A percentile compares a stretch with the other conserved stretches of the same genome.
Conservation (phyloP, 352 stramenopile genomes). For the Halophytophthora polymorphica region DNA sequence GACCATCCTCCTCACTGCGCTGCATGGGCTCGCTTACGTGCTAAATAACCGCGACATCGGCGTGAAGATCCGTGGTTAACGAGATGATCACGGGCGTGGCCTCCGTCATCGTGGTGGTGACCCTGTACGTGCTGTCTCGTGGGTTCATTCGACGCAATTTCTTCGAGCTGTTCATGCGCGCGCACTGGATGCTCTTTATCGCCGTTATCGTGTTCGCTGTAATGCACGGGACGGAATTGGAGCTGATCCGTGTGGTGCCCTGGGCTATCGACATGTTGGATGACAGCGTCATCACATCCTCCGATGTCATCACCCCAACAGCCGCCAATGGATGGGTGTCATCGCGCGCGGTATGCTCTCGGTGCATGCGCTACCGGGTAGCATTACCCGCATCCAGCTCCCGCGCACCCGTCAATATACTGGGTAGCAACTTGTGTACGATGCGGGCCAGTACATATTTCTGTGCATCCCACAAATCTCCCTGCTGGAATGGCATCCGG, state of each 20-base stretch:
- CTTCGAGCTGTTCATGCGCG: conserved; percentile 34
- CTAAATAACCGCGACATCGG: not conserved
- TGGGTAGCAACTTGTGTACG: conserved; percentile 14
- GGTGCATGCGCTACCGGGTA: no score
- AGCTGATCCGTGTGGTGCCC: conserved; percentile 12
- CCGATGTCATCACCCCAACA: conserved; percentile 12
- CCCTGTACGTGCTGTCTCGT: conserved; percentile 19
- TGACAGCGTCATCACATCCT: no score
- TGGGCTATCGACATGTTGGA: conserved; percentile 23
- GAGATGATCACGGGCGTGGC: conserved; percentile 6
- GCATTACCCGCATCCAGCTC: no score
- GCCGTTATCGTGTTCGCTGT: conserved; percentile 21
- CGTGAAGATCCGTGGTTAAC: no score
- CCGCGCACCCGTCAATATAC: no score
- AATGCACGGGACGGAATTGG: conserved; percentile 21
- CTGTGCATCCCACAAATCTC: conserved; percentile 59
- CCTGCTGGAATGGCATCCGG: conserved; percentile 68
- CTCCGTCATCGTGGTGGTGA: conserved; percentile 15
- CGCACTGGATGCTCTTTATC: conserved; percentile 37
- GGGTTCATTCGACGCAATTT: conserved; percentile 21
- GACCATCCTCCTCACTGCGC: conserved; percentile 10
- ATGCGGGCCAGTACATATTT: conserved; percentile 55
- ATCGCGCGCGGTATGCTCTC: no score
- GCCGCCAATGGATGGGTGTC: no score
- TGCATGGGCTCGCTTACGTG: conserved; percentile 29